Evolutionary conservation across 2,329 filamentous ascomycete species (phyloP), one percentile per base, ranked within the genome.

Genomic region (Furcasterigmium furcatum): DNA sequence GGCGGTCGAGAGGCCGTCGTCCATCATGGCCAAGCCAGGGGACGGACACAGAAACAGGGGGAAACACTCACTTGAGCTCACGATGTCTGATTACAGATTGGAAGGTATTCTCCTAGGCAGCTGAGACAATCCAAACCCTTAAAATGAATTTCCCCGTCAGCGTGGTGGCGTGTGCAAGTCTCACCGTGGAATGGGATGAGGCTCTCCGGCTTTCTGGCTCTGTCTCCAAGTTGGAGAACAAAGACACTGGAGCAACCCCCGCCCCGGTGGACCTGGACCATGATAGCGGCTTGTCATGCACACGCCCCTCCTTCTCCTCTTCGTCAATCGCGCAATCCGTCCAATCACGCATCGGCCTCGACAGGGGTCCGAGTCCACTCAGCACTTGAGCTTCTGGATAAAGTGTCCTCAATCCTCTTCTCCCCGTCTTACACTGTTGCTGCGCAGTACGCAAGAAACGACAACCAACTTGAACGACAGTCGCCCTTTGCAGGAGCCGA

Each of bases 391-490:
- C 48, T 48, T 52, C 45, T 49, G 48, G 50, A 48, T 52, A 52
- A 44, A 51, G 45, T 52, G 50, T 52, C 50, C 50, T 52, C 22
- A 51, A 48, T 29, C 39, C 18, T 19, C n/a, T 12, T n/a, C 29
- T 10, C n/a, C 5, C 40, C 29, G 21, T 25, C 12, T 7, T 7
- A 7, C 7, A 7, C 24, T 27, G 7, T 12, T 7, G 24, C 24
- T 27, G 24, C 24, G 24, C 24, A 27, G 24, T 27, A 27, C 24
- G 12, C 24, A 27, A 12, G 7, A 27, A 12, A 7, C 24, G 24
- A 27, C 24, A 27, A 27, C 24, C 36, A 12, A 12, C 24, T 12
- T 12, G 24, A 27, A 27, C 12, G 12, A 27, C 24, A 27, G 24
- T 12, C 7, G 24, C 24, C 24, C 7, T 27, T 27, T 27, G n/a